Evolutionary conservation across 176 grass and related monocot genomes (phyloP), one percentile per base, ranked within the genome.

Genomic region (Chloris gayana): DNA sequence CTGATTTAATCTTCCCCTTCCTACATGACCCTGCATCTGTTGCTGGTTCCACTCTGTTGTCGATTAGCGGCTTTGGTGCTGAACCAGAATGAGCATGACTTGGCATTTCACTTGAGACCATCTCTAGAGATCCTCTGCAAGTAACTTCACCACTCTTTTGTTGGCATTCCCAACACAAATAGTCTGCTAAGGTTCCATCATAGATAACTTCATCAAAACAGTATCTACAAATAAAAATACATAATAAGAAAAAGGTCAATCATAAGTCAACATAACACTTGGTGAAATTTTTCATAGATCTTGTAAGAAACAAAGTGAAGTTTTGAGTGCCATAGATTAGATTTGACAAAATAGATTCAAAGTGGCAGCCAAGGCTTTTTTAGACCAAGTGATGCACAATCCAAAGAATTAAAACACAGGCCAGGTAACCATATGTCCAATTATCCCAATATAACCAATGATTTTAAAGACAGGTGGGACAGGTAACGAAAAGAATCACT

Each of bases 191-290:
- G 25, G 74, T 34, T 66, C 47, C 74, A 79, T 83, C 80, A 59
- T 37, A 77, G 31, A 83, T 18, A 73, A 83, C 46, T 35, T 83
- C 12, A 0, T 72, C n/a, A 46, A 87, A 33, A 66, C 86, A 87
- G 59, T 87, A 87, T 71, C 85, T 87, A 42, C 56, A 46, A 15
- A 46, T 87, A 27, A 65, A 9, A 15, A 63, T 62, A 51, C 34
- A 70, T 29, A 64, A 24, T 58, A 34, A 82, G 33, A n/a, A 62
- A 86, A 59, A 42, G 34, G 10, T 0, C 15, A 82, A 72, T 21
- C 9, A 18, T 17, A 22, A 31, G 32, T 9, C 51, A 81, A 44
- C 46, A n/a, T 29, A 41, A 44, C 14, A 68, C 58, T 64, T 18
- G 7, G 27, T 39, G 37, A 35, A 54, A 49, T 38, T 29, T 32